Evolutionary conservation across 805 yeast genomes (phyloP).

Genomic region (Kodamaea fukazawae): DNA sequence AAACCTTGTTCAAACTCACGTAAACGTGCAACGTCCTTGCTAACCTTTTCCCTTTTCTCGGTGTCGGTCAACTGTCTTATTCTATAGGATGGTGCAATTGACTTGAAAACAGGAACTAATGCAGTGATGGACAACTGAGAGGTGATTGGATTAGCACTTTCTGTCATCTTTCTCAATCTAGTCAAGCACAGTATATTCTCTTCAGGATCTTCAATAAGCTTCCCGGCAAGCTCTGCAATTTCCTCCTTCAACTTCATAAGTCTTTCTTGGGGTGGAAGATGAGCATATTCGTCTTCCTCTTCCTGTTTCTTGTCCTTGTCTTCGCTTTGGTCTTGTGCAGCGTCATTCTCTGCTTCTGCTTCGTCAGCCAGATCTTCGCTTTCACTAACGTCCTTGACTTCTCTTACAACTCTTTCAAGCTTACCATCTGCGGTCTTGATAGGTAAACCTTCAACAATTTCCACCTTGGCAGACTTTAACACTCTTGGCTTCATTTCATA

Average conservation of each 20-base stretch:
- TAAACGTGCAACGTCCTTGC: conserved; percentile 74
- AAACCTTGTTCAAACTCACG: conserved; percentile 80
- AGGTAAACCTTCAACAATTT: conserved; percentile 70
- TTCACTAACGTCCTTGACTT: conserved; percentile 21
- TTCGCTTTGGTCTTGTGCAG: conserved; percentile 1
- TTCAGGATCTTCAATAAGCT: conserved; percentile 83
- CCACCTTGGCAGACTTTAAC: conserved; percentile 37
- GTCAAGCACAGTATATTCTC: conserved; percentile 66
- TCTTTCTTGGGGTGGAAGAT: conserved; percentile 49
- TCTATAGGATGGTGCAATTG: conserved; percentile 83
- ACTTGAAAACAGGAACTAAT: conserved; percentile 78
- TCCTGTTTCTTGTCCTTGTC: conserved; percentile 27
- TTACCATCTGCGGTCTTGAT: conserved; percentile 70
- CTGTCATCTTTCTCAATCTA: conserved; percentile 67
- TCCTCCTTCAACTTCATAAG: conserved; percentile 71
- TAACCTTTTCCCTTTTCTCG: conserved; percentile 78
- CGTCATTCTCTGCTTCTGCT: conserved; percentile 18
- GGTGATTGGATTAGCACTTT: conserved; percentile 62
- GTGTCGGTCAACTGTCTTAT: conserved; percentile 79
- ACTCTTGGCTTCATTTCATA: conserved; percentile 74
- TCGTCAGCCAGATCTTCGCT: conserved; percentile 14
- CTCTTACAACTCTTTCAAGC: conserved; percentile 62
- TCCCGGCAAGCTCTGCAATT: conserved; percentile 76
- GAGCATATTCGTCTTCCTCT: conserved; percentile 45
- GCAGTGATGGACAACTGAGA: conserved; percentile 73